Percentiles rank a stretch among this genome's conserved stretches.
Conservation (phyloP, 2,329 filamentous ascomycete genomes). For the Helotiales sp. region DNA sequence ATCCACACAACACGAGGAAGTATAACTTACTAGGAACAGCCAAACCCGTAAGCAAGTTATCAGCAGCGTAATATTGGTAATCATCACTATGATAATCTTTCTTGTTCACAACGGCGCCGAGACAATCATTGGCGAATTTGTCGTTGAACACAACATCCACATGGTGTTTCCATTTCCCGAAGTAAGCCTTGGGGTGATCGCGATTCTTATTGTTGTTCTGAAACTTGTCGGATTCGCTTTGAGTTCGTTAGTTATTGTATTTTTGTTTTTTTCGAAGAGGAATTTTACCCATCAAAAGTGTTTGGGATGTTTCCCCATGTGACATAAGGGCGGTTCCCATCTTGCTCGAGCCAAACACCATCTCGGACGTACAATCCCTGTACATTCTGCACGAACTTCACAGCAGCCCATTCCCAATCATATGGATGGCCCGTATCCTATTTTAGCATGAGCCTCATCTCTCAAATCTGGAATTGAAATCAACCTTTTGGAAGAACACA, state of each 20-base stretch:
- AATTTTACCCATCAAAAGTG: slow-evolving; percentile 27
- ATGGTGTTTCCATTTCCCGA: slow-evolving; percentile 32
- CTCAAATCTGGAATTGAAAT: background rate
- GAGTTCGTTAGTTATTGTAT: slow-evolving; percentile 1
- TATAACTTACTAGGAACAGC: slow-evolving; percentile 28
- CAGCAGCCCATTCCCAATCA: slow-evolving; percentile 33
- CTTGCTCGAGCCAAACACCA: slow-evolving; percentile 30
- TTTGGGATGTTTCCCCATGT: slow-evolving; percentile 21
- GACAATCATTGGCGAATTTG: slow-evolving; percentile 27
- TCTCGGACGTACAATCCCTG: slow-evolving; percentile 28
- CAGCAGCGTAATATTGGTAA: slow-evolving; percentile 27
- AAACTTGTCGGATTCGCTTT: slow-evolving; percentile 22
- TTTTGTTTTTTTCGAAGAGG: background rate
- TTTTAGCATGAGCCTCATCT: background rate
- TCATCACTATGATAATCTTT: slow-evolving; percentile 32
- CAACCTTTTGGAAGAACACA: slow-evolving; percentile 33
- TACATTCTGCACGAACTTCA: slow-evolving; percentile 26
- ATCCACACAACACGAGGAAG: background rate
- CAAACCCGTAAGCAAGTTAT: slow-evolving; percentile 23
- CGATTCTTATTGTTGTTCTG: slow-evolving; percentile 26
- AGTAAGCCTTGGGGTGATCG: slow-evolving; percentile 29
- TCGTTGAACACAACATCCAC: slow-evolving; percentile 27
- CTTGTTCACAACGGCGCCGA: slow-evolving; percentile 24
- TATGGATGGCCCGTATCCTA: slow-evolving; percentile 34
- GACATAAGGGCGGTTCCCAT: slow-evolving; percentile 29